phyloP scores from a whole-genome alignment of 495 filamentous ascomycete genomes.

The Lophium mytilinum region DNA sequence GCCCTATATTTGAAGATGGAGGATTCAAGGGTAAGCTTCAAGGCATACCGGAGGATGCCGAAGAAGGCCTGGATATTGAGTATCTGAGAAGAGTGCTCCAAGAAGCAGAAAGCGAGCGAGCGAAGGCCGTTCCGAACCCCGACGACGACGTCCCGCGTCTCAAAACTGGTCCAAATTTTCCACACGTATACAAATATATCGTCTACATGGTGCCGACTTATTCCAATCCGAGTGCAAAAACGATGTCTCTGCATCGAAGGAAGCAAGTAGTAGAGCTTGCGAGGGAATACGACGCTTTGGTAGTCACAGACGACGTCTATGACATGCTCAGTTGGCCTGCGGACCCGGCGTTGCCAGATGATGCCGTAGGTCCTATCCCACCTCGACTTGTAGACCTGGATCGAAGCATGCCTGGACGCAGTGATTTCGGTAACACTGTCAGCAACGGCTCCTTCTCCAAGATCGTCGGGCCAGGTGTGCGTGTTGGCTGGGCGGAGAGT shows the following conservation, averaged over 20 bases:
- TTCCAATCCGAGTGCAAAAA: constrained; percentile 10
- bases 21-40: not conserved
- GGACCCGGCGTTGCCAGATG: too few species aligned
- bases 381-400: constrained; percentile 2
- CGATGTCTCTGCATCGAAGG: constrained; percentile 8
- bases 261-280: constrained; percentile 12
- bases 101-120: not conserved
- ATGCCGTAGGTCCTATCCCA: not conserved
- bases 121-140: too few species aligned
- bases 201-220: constrained; percentile 10
- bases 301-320: constrained; percentile 12
- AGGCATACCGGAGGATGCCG: constrained; percentile 3
- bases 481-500: too few species aligned
- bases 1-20: constrained; percentile 1
- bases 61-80: constrained; percentile 1
- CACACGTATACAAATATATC: constrained; percentile 5
- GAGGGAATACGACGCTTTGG: constrained; percentile 12
- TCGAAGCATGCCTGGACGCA: not conserved
- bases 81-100: not conserved
- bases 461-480: constrained; percentile 5
- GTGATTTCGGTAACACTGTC: not conserved
- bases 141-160: too few species aligned
- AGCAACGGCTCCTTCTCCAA: constrained; percentile 7
- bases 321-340: constrained; percentile 1
- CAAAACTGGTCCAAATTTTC: not conserved